Conservation (phyloP, 768 basidiomycete genomes). For the Boletus vinaceobasis region DNA sequence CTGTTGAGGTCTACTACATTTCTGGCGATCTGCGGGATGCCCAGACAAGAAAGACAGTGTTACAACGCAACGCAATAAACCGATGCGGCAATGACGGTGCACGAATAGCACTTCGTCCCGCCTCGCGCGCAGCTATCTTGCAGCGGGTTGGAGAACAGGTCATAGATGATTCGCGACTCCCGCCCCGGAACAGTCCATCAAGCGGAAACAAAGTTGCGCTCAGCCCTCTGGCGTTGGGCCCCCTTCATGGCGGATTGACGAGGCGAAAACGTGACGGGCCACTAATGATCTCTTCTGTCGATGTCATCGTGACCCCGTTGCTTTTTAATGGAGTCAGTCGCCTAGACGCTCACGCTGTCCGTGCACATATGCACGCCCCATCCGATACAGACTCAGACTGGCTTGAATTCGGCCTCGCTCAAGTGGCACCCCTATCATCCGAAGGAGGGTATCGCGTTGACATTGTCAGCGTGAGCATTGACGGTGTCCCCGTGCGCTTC, state of each 20-base stretch:
- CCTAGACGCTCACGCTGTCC: slow-evolving; percentile 57
- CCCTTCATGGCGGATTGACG: slow-evolving; percentile 31
- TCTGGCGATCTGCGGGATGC: slow-evolving; percentile 56
- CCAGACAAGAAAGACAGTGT: slow-evolving; percentile 59
- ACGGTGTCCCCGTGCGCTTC: slow-evolving; percentile 61
- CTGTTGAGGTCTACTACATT: slow-evolving; percentile 61
- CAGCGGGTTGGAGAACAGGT: slow-evolving; percentile 20
- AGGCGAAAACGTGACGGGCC: slow-evolving; percentile 50
- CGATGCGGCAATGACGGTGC: slow-evolving; percentile 62
- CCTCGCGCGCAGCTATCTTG: slow-evolving; percentile 23
- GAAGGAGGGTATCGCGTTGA: slow-evolving; percentile 43
- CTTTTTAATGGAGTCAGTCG: slow-evolving; percentile 17
- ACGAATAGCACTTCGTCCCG: slow-evolving; percentile 51
- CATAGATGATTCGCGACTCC: slow-evolving; percentile 19
- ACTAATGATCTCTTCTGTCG: slow-evolving; percentile 59
- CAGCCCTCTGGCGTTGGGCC: slow-evolving; percentile 10
- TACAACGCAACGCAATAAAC: slow-evolving; percentile 57
- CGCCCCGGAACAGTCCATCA: slow-evolving; percentile 20
- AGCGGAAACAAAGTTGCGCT: slow-evolving; percentile 15
- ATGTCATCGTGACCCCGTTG: slow-evolving; percentile 53
- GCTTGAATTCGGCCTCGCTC: slow-evolving; percentile 73
- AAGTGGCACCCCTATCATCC: slow-evolving; percentile 26
- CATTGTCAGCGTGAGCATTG: slow-evolving; percentile 52
- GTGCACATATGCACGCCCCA: slow-evolving; percentile 53
- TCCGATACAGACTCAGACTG: slow-evolving; percentile 60